These are phyloP conservation scores for Citrullus amarus DNA, from an alignment of 306 rosid genomes.

Conservation along the genomic window DNA sequence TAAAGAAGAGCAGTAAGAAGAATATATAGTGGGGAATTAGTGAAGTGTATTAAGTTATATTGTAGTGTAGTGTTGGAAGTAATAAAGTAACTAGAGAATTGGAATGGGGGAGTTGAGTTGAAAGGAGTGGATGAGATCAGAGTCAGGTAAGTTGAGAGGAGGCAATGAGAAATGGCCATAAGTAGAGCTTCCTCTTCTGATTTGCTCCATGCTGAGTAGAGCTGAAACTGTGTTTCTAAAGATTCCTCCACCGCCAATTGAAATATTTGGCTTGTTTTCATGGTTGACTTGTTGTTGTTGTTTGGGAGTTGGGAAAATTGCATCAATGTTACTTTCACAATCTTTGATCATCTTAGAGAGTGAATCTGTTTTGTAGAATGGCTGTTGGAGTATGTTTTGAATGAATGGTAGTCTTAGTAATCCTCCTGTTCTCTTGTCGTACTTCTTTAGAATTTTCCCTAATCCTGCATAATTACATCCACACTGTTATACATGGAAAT, in stretches of 20 bases:
- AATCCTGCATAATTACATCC: conserved; percentile 28
- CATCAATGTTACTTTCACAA: conserved; percentile 61
- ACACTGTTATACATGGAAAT: too few species aligned
- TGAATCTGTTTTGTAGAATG: conserved; percentile 65
- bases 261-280: conserved; percentile 11
- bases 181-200: conserved; percentile 78
- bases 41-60: too few species aligned
- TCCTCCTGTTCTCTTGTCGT: conserved; percentile 78
- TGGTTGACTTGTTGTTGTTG: conserved; percentile 4
- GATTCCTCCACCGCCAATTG: conserved; percentile 53
- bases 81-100: conserved; percentile 22
- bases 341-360: conserved; percentile 74
- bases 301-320: conserved; percentile 37
- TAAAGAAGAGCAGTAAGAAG: too few species aligned
- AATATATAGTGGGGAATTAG: too few species aligned
- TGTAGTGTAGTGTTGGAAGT: too few species aligned
- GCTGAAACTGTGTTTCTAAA: conserved; percentile 80
- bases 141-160: conserved; percentile 57
- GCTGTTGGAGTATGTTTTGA: conserved; percentile 62
- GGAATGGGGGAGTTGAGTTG: conserved; percentile 58
- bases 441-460: conserved; percentile 81
- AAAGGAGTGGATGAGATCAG: conserved; percentile 44
- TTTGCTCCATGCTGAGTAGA: conserved; percentile 63
- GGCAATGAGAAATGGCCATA: conserved; percentile 66
- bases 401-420: conserved; percentile 63